These are phyloP conservation scores for Penicillium sp. DNA, from an alignment of 2,329 filamentous ascomycete genomes.

Conservation along the genomic window DNA sequence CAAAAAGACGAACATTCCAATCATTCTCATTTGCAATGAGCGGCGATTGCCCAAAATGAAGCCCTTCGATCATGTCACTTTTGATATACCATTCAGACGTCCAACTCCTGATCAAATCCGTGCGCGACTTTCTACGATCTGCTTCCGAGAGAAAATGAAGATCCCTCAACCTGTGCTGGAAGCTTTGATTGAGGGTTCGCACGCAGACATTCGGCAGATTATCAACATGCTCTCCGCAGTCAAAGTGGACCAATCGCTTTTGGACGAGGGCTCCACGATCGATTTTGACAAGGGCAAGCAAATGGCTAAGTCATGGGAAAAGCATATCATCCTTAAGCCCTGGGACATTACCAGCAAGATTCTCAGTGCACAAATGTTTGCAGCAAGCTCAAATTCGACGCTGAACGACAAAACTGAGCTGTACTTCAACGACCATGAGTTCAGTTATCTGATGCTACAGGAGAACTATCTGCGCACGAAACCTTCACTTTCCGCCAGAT, in stretches of 20 bases:
- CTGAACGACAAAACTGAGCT: slow-evolving; percentile 97
- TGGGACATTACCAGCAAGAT: slow-evolving; percentile 98
- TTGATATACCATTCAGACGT: slow-evolving; percentile 78
- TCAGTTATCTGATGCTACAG: slow-evolving; percentile 95
- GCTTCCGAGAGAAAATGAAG: slow-evolving; percentile 83
- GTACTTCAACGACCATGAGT: slow-evolving; percentile 99
- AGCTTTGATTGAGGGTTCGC: slow-evolving; percentile 88
- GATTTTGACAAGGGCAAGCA: slow-evolving; percentile 79
- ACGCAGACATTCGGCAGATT: slow-evolving; percentile 93
- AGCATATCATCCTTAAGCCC: slow-evolving; percentile 90
- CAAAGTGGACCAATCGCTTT: slow-evolving; percentile 73
- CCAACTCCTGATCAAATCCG: slow-evolving; percentile 88
- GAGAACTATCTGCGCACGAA: slow-evolving; percentile 91
- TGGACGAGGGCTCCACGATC: slow-evolving; percentile 74
- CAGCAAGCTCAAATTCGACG: slow-evolving; percentile 72
- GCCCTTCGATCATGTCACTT: slow-evolving; percentile 82
- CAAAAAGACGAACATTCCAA: slow-evolving; percentile 88
- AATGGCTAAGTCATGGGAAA: slow-evolving; percentile 98
- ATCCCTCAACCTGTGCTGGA: slow-evolving; percentile 78
- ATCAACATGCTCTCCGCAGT: slow-evolving; percentile 98
- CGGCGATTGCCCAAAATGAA: slow-evolving; percentile 93
- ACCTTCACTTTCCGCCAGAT: slow-evolving; percentile 59
- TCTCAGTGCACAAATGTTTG: slow-evolving; percentile 79
- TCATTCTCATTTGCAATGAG: slow-evolving; percentile 98
- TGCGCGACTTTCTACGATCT: slow-evolving; percentile 90